Percentiles rank a stretch among this genome's conserved stretches.
Evolutionary conservation across 148 eudicot genomes (phyloP).

Genomic region (Euryodendron excelsum): DNA sequence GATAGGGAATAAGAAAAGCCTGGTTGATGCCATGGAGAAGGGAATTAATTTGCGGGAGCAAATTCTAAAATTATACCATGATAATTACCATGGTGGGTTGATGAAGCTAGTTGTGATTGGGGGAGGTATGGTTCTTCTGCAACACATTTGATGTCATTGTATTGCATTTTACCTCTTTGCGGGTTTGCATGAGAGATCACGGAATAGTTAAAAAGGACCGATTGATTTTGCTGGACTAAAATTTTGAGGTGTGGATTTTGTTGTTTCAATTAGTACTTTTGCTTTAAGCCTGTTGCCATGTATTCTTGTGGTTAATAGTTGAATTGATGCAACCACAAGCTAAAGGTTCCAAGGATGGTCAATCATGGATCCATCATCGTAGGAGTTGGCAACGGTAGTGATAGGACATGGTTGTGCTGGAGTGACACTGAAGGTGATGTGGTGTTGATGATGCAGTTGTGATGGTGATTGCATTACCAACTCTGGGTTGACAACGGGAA

Average conservation of each 20-base stretch:
- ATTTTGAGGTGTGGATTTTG: neutral
- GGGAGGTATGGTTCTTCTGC: conserved; percentile 59
- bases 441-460: neutral
- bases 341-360: neutral
- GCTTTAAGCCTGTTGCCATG: neutral
- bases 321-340: conserved; percentile 1
- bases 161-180: neutral
- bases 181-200: neutral
- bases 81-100: conserved; percentile 66
- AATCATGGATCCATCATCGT: neutral
- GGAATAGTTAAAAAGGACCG: neutral
- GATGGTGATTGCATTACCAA: neutral
- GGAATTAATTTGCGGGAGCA: conserved; percentile 78
- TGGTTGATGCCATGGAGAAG: conserved; percentile 85
- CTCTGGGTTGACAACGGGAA: neutral
- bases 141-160: neutral
- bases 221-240: neutral
- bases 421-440: neutral
- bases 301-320: neutral
- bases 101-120: conserved; percentile 92
- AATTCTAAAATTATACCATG: conserved; percentile 67
- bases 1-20: conserved; percentile 89
- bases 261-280: neutral
- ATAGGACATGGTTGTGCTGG: neutral
- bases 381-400: neutral